A percentile compares a stretch with the other conserved stretches of the same genome.
Evolutionary conservation across 164 flowering plant species (phyloP).

Genomic region (Buxus sempervirens): DNA sequence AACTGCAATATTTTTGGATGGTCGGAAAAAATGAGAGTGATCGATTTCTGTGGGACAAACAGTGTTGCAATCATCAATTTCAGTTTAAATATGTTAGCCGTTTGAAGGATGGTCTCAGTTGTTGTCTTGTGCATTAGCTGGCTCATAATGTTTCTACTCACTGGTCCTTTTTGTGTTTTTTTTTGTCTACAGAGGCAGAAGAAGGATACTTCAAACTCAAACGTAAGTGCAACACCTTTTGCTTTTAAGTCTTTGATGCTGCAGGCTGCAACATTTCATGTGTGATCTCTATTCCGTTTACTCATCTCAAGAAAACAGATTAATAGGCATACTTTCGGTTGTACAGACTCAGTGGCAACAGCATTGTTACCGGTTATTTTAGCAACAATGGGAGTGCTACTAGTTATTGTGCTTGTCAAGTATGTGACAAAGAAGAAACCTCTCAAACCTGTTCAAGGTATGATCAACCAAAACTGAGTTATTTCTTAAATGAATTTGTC

Average conservation of each 20-base stretch:
- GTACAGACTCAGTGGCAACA: slow-evolving; percentile 39
- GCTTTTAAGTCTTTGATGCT: background rate
- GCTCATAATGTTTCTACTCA: background rate
- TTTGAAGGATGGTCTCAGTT: background rate
- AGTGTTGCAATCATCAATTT: too few species aligned
- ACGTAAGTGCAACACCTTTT: slow-evolving; percentile 27
- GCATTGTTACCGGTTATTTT: slow-evolving; percentile 25
- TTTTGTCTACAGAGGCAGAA: slow-evolving; percentile 30
- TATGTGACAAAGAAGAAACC: slow-evolving; percentile 35
- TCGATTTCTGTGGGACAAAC: too few species aligned
- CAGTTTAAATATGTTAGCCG: too few species aligned
- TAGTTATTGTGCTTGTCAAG: slow-evolving; percentile 40
- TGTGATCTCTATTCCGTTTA: background rate
- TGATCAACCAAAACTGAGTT: background rate
- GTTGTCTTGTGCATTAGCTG: background rate
- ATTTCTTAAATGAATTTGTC: too few species aligned
- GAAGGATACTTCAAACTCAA: slow-evolving; percentile 40
- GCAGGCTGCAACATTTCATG: background rate
- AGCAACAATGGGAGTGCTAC: slow-evolving; percentile 23
- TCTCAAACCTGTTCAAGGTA: slow-evolving; percentile 16
- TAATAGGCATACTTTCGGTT: background rate
- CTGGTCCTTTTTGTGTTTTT: background rate
- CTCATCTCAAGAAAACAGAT: background rate
- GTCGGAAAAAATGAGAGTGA: too few species aligned
- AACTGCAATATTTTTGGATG: too few species aligned